phyloP scores from a whole-genome alignment of 2,329 filamentous ascomycete species.

The Torrubiellomyces zombiae region DNA sequence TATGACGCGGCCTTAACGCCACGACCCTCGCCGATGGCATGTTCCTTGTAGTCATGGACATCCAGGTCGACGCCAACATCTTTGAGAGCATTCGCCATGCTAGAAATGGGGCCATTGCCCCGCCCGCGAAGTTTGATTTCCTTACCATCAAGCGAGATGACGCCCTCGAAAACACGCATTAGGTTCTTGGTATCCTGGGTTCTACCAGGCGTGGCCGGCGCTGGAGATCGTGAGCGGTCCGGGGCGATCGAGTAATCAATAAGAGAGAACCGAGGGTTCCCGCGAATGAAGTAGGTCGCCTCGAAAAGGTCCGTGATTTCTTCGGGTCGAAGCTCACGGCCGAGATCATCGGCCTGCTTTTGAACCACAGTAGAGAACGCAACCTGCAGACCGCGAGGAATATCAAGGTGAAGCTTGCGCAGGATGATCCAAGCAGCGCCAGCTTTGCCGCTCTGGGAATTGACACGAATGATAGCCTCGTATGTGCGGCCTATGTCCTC shows the following conservation, averaged over 20 bases:
- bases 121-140: constrained; percentile 66
- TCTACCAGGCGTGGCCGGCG: constrained; percentile 49
- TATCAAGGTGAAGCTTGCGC: constrained; percentile 73
- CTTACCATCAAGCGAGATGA: constrained; percentile 64
- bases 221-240: constrained; percentile 63
- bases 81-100: constrained; percentile 65
- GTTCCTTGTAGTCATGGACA: constrained; percentile 90
- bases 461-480: constrained; percentile 94
- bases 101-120: constrained; percentile 83
- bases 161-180: constrained; percentile 67
- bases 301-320: constrained; percentile 88
- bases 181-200: constrained; percentile 64
- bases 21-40: constrained; percentile 67
- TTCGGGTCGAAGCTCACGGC: constrained; percentile 64
- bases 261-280: constrained; percentile 70
- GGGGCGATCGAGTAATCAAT: constrained; percentile 84
- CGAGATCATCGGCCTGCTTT: constrained; percentile 58
- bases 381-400: constrained; percentile 81
- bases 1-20: constrained; percentile 90
- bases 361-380: constrained; percentile 85
- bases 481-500: constrained; percentile 92
- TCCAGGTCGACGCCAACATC: constrained; percentile 72
- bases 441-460: constrained; percentile 89
- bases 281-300: constrained; percentile 66
- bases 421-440: constrained; percentile 90